Percentiles rank a stretch among this genome's conserved stretches.
These are phyloP conservation scores for Wickerhamomyces ciferrii DNA, from an alignment of 805 yeast species.

Conservation along the genomic window DNA sequence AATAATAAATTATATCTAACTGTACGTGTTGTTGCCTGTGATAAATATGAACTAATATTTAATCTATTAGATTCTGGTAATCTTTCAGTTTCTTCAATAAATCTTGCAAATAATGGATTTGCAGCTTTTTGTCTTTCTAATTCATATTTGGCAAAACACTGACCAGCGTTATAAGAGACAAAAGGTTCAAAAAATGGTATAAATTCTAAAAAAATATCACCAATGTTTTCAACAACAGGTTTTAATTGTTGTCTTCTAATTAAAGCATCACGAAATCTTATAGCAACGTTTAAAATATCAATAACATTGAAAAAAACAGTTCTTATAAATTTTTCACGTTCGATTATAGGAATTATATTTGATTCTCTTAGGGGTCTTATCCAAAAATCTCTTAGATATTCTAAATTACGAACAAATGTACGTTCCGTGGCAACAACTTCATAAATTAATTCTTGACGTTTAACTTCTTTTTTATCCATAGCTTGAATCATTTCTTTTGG, in stretches of 20 bases:
- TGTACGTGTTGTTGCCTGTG: conserved; percentile 94
- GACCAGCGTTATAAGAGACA: conserved; percentile 88
- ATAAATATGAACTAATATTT: conserved; percentile 87
- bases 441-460: conserved; percentile 92
- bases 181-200: conserved; percentile 90
- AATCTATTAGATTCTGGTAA: conserved; percentile 81
- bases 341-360: conserved; percentile 80
- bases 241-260: conserved; percentile 81
- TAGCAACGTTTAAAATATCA: conserved; percentile 81
- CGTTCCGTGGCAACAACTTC: conserved; percentile 93
- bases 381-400: conserved; percentile 89
- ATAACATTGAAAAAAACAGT: conserved; percentile 88
- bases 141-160: conserved; percentile 91
- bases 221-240: conserved; percentile 80
- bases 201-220: conserved; percentile 80
- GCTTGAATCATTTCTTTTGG: conserved; percentile 72
- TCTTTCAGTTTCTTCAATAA: conserved; percentile 85
- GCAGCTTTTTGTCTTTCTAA: conserved; percentile 90
- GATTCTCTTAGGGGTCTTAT: conserved; percentile 86
- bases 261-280: conserved; percentile 82
- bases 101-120: conserved; percentile 87
- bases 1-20: conserved; percentile 88
- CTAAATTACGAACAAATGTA: conserved; percentile 91
- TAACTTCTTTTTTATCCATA: conserved; percentile 78
- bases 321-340: conserved; percentile 85